Evolutionary conservation across 805 yeast species (phyloP).

Genomic region (Kazachstania africana): DNA sequence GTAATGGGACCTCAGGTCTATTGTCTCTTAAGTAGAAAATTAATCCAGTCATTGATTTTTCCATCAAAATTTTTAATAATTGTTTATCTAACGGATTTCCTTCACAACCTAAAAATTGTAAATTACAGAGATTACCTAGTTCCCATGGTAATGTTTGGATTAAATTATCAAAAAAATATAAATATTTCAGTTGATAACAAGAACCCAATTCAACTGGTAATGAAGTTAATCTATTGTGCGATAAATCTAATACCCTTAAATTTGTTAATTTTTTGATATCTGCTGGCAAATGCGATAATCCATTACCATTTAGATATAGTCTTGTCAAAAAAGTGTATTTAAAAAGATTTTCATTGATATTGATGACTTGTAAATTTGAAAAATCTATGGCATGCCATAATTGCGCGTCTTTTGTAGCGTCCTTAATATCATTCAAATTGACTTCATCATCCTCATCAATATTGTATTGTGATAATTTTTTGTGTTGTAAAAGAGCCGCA

Average conservation of each 20-base stretch:
- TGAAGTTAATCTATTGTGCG: slow-evolving; percentile 57
- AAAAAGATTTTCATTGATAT: slow-evolving; percentile 62
- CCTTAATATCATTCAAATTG: slow-evolving; percentile 5
- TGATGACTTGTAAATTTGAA: slow-evolving; percentile 74
- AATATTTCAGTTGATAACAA: slow-evolving; percentile 65
- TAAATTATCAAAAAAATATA: slow-evolving; percentile 82
- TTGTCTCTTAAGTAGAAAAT: slow-evolving; percentile 73
- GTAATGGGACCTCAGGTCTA: slow-evolving; percentile 54
- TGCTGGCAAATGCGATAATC: slow-evolving; percentile 54
- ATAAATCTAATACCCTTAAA: slow-evolving; percentile 73
- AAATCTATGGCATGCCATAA: slow-evolving; percentile 91
- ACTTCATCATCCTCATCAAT: slow-evolving; percentile 46
- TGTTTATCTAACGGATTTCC: slow-evolving; percentile 76
- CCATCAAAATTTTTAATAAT: slow-evolving; percentile 55
- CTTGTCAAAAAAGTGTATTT: slow-evolving; percentile 77
- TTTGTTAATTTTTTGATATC: slow-evolving; percentile 57
- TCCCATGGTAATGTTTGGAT: slow-evolving; percentile 66
- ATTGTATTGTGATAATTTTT: slow-evolving; percentile 31
- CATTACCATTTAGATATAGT: slow-evolving; percentile 78
- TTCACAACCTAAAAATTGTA: slow-evolving; percentile 82
- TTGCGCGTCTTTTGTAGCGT: slow-evolving; percentile 44
- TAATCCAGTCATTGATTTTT: slow-evolving; percentile 75
- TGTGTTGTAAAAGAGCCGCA: slow-evolving; percentile 27
- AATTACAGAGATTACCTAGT: slow-evolving; percentile 73
- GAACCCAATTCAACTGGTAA: slow-evolving; percentile 82